A percentile compares a stretch with the other conserved stretches of the same genome.
phyloP scores from a whole-genome alignment of 2,329 filamentous ascomycete species.

The Fusarium vanettenii region DNA sequence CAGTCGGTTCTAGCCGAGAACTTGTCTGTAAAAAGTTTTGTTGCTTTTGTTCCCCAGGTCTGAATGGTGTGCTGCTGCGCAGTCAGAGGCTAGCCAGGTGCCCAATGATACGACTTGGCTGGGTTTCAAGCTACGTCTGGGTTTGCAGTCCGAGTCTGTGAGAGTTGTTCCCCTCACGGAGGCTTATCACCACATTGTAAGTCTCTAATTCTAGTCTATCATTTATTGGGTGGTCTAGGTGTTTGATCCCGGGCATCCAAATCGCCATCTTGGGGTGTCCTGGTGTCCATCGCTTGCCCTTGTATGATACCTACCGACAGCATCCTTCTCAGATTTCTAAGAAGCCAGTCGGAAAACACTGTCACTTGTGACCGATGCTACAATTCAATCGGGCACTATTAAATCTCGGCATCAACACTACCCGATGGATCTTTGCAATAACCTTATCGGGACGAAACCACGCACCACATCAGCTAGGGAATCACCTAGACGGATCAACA shows the following conservation, averaged over 20 bases:
- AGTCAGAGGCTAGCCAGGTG: background rate
- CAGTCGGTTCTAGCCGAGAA: background rate
- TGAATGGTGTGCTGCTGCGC: background rate
- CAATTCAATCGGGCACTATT: too few species aligned
- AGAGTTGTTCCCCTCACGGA: background rate
- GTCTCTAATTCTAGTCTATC: background rate
- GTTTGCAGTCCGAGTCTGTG: background rate
- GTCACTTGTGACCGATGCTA: background rate
- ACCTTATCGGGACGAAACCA: background rate
- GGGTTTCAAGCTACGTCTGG: background rate
- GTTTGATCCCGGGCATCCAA: background rate
- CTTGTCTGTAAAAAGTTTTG: background rate
- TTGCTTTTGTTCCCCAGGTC: background rate
- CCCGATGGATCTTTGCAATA: background rate
- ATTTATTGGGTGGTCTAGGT: background rate
- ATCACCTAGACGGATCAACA: too few species aligned
- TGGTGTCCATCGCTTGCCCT: background rate
- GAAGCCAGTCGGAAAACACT: background rate
- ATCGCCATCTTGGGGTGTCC: background rate
- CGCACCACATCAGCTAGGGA: too few species aligned
- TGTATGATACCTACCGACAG: background rate
- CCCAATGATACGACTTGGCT: background rate
- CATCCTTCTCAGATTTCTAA: background rate
- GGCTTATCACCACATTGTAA: background rate
- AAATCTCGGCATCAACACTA: too few species aligned